Base-by-base conservation (phyloP, 2,329 filamentous ascomycete genomes). In the Colletotrichum orbiculare region DNA sequence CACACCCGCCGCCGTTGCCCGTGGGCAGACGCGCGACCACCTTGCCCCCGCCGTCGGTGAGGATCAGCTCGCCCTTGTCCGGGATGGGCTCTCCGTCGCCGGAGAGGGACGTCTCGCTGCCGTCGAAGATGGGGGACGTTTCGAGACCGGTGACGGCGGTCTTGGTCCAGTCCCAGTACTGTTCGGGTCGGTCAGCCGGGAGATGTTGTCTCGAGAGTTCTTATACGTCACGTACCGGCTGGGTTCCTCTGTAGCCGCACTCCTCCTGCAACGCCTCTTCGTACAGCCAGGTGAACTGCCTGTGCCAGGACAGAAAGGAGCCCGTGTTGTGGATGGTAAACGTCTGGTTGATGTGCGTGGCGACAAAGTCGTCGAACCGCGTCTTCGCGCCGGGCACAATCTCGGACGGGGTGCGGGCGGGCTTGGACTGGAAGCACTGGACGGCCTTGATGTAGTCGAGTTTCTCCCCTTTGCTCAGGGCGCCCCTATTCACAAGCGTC, bases 1-100 rank as follows among this genome's bases (percentile, higher is more conserved):
- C 77, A 70, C 85, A 88, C 17, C 86, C 87, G 43, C 87, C 86
- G 5, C 87, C 87, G 1, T 75, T 76, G 7, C 84, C 86, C 0
- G 82, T 76, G 1, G 83, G 80, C 8, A 84, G 70, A 35, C 66
- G 64, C 15, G 75, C 42, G 2, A 71, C 66, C 6, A 68, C 69
- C 2, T 75, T 67, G 3, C 68, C 69, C n/a, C 66, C 77, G 7
- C 67, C 67, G 33, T 68, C 68, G 35, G 70, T 78, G 12, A 74
- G 67, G 3, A 71, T 61, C 6, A 73, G 67, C 17, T 70, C 70
- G 4, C 66, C 63, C n/a, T 70, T 58, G 49, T 70, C 46, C 0
- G 72, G 65, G 35, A 75, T 69, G 50, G 58, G 71, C 12, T 65
- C 72, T 6, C 84, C 84, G 50, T 86, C 79, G 1, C 82, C 81